phyloP scores from a whole-genome alignment of 2,329 filamentous ascomycete genomes.

The Herpotrichia juniperi region DNA sequence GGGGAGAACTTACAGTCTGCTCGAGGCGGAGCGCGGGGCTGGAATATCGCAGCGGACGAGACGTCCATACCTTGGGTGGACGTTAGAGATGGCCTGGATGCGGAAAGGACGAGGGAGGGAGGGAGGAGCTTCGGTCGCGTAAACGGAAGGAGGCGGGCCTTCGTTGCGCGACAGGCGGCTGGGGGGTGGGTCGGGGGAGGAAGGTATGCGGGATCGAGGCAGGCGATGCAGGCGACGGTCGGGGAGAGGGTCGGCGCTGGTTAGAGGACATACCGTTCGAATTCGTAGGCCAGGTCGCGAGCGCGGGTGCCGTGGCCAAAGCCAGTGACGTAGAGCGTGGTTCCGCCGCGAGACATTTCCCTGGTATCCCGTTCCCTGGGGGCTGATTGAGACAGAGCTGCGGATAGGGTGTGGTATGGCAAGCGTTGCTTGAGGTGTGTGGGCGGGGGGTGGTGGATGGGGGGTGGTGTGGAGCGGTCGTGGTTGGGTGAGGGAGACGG shows the following conservation, averaged over 20 bases:
- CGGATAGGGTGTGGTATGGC: background rate
- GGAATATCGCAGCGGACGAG: slow-evolving; percentile 98
- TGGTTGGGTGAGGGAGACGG: background rate
- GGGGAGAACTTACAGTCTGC: slow-evolving; percentile 81
- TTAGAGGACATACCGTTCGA: slow-evolving; percentile 95
- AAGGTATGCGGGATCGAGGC: slow-evolving; percentile 10
- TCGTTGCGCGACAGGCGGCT: slow-evolving; percentile 46
- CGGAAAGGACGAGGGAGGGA: slow-evolving; percentile 34
- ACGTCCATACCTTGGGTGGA: slow-evolving; percentile 81
- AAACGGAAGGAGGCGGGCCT: slow-evolving; percentile 33
- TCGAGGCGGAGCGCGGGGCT: slow-evolving; percentile 89
- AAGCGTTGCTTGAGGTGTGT: slow-evolving; percentile 4
- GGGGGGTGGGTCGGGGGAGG: slow-evolving; percentile 36
- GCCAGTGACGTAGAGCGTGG: slow-evolving; percentile 97
- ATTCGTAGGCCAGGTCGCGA: slow-evolving; percentile 99
- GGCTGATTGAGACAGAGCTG: background rate
- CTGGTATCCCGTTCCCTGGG: slow-evolving; percentile 23
- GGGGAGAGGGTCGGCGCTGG: slow-evolving; percentile 36
- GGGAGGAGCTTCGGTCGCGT: slow-evolving; percentile 41
- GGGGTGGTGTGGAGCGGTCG: background rate
- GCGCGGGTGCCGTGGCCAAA: slow-evolving; percentile 99
- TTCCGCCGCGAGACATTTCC: slow-evolving; percentile 77
- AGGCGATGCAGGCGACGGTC: slow-evolving; percentile 31
- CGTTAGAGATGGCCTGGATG: slow-evolving; percentile 47
- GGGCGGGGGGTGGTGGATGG: background rate